Evolutionary conservation across 192 early-diverging fungal species (phyloP), one percentile per base, ranked within the genome.

Genomic region (Lobosporangium transversale): DNA sequence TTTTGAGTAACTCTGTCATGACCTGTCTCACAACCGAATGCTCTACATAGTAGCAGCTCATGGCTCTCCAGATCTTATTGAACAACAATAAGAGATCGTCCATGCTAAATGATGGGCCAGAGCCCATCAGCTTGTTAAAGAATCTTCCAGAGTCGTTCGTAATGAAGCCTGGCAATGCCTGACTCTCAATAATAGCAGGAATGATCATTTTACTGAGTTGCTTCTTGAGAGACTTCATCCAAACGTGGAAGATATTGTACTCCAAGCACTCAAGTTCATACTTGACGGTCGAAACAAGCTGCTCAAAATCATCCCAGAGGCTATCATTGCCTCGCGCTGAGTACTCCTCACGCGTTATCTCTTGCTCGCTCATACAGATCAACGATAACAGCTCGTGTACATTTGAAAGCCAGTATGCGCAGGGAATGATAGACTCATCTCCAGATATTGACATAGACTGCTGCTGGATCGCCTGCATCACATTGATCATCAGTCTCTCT

Each of bases 11-110:
- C 86, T 99, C 98, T 0, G 93, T 96, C 65, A 97, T 86, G 31
- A 98, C 95, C 84, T 98, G 97, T 10, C 92, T 87, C 57, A 93
- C 89, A 53, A 99, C 94, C 10, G 92, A 89, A 40, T 88, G 90
- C 66, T 98, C 95, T 63, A 98, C 92, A 83, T 94, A 98, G 78
- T 98, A 99, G 83, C 95, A 98, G 71, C 94, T 93, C 95, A 98
- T 94, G 4, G 93, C 93, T 70, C 94, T 92, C 86, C 90, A 93
- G 49, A 98, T 88, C 83, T 95, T 95, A 82, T 92, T 94, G 68
- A 99, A 88, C 68, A 97, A 93, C 83, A 94, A 92, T 29, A 97
- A 81, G 12, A 99, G 81, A 58, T 99, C 94, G 68, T 97, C 96
- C 86, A 99, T 97, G 62, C 94, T 95, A 65, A 94, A 95, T 0